These are phyloP conservation scores for Mycena galericulata DNA, from an alignment of 768 basidiomycete genomes.

Conservation along the genomic window DNA sequence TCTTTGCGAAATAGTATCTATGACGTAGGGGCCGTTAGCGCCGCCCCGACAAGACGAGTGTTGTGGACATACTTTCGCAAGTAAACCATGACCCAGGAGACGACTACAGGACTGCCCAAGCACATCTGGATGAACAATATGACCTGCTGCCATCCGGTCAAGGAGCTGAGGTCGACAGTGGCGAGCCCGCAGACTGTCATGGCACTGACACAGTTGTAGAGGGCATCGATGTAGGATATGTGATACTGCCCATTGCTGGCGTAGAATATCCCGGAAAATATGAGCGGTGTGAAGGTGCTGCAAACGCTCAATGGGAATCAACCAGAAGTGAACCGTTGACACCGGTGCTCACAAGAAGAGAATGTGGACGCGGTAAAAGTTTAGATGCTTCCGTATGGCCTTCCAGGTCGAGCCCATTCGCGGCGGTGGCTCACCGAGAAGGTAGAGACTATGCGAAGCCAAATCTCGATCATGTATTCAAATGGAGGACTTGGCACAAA, in stretches of 20 bases:
- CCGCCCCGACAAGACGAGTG: background rate
- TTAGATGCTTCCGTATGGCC: conserved; percentile 61
- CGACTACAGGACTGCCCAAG: conserved; percentile 77
- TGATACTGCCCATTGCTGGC: conserved; percentile 81
- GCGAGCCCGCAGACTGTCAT: conserved; percentile 84
- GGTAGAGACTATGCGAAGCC: background rate
- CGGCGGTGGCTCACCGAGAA: background rate
- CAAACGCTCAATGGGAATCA: conserved; percentile 20
- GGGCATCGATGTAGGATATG: conserved; percentile 80
- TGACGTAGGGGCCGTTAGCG: background rate
- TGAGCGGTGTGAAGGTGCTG: conserved; percentile 82
- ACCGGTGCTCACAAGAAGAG: conserved; percentile 66
- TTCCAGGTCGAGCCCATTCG: conserved; percentile 40
- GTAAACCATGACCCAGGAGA: conserved; percentile 89
- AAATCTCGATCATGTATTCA: background rate
- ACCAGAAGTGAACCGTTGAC: conserved; percentile 10
- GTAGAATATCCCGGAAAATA: conserved; percentile 85
- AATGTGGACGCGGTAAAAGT: conserved; percentile 75
- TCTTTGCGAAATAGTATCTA: conserved; percentile 78
- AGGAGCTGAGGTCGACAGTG: conserved; percentile 73
- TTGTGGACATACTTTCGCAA: conserved; percentile 75
- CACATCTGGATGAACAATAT: conserved; percentile 85
- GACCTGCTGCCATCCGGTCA: conserved; percentile 78
- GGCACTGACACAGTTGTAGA: conserved; percentile 83
- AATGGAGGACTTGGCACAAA: no score